phyloP scores from a whole-genome alignment of 352 stramenopile species.

The Pythium guiyangense region DNA sequence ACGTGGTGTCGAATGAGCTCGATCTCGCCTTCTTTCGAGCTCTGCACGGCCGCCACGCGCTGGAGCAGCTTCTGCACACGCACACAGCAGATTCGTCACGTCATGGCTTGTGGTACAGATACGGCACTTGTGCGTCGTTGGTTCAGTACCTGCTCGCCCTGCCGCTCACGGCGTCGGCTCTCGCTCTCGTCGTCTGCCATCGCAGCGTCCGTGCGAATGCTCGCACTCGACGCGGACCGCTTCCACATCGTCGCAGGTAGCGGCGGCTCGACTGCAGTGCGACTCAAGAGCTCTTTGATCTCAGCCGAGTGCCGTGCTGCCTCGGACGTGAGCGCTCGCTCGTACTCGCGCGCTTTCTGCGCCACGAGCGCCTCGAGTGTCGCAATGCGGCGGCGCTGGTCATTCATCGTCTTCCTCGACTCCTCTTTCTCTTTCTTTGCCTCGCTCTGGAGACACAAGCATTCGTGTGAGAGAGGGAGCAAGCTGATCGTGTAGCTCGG shows the following conservation, averaged over 20 bases:
- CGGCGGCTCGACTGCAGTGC: conserved; percentile 11
- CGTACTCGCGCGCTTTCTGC: conserved; percentile 59
- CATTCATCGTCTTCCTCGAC: conserved; percentile 38
- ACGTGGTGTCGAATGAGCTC: conserved; percentile 67
- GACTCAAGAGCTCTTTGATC: conserved; percentile 46
- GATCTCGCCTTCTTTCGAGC: conserved; percentile 65
- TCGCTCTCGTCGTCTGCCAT: conserved; percentile 11
- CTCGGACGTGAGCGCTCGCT: conserved; percentile 48
- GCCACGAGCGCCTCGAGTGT: conserved; percentile 41
- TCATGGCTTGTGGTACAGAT: neutral
- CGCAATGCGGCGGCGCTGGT: conserved; percentile 45
- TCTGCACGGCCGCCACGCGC: conserved; percentile 45
- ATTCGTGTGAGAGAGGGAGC: too few relatives aligned
- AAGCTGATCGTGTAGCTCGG: too few relatives aligned
- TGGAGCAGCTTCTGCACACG: conserved; percentile 34
- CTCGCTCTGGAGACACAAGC: conserved; percentile 36
- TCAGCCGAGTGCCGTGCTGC: conserved; percentile 36
- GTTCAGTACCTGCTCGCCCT: conserved; percentile 13
- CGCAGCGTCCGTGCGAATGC: conserved; percentile 6
- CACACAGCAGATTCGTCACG: neutral
- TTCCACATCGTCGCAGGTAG: conserved; percentile 6
- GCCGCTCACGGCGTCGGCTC: conserved; percentile 18
- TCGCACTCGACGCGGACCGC: conserved; percentile 15
- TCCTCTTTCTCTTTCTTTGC: conserved; percentile 73
- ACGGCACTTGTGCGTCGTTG: neutral